phyloP scores from a whole-genome alignment of 2,329 filamentous ascomycete species.

The Colletotrichum acutatum region DNA sequence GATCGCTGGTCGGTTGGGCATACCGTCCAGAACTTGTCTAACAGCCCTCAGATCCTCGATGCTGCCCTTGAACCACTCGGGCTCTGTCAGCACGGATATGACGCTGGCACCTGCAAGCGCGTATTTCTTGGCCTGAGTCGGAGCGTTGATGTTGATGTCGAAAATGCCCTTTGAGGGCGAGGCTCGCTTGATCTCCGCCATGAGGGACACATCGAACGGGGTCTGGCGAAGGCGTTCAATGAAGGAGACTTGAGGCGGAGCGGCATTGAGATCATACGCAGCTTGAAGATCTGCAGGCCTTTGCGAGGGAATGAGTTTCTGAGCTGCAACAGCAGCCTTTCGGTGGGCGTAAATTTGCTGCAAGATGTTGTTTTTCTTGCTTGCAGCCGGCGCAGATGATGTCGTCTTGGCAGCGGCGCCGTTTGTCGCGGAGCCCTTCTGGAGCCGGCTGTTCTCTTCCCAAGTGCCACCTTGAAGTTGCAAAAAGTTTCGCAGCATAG shows the following conservation, averaged over 20 bases:
- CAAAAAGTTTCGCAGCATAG: conserved; percentile 94
- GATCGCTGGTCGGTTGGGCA: conserved; percentile 92
- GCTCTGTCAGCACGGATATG: conserved; percentile 98
- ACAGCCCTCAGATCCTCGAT: conserved; percentile 93
- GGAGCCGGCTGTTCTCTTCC: conserved; percentile 77
- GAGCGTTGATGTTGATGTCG: conserved; percentile 86
- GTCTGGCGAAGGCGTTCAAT: conserved; percentile 82
- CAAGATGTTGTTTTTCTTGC: conserved; percentile 84
- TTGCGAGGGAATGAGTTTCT: conserved; percentile 88
- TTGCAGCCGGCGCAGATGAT: conserved; percentile 41
- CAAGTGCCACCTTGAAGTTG: conserved; percentile 90
- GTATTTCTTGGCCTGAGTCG: conserved; percentile 90
- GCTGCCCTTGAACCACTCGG: conserved; percentile 98
- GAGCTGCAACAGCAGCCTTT: conserved; percentile 77
- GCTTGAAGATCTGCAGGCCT: conserved; percentile 86
- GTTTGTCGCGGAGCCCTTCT: conserved; percentile 50
- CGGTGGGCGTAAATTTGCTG: conserved; percentile 91
- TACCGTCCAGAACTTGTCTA: conserved; percentile 86
- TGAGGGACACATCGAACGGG: conserved; percentile 87
- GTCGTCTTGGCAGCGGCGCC: conserved; percentile 40
- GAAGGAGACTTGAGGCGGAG: conserved; percentile 86
- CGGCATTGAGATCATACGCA: conserved; percentile 84
- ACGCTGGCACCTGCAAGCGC: conserved; percentile 94
- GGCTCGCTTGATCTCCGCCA: conserved; percentile 97
- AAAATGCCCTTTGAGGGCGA: conserved; percentile 98